These are phyloP conservation scores for Citrus reticulata DNA, from an alignment of 345 rosid genomes.

Conservation along the genomic window DNA sequence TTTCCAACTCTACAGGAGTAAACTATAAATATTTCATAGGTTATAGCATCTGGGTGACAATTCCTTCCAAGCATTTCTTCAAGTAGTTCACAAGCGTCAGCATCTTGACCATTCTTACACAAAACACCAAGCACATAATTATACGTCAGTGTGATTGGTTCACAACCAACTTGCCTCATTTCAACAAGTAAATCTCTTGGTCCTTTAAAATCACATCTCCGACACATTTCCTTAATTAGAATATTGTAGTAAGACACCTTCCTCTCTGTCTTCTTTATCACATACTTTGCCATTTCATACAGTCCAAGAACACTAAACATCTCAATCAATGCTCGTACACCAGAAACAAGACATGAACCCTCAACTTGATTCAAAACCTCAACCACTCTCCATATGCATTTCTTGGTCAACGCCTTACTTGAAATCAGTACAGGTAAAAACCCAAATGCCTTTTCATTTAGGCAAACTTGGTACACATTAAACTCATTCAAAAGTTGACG, in stretches of 20 bases:
- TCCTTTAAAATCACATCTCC: slow-evolving; percentile 29
- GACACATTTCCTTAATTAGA: slow-evolving; percentile 32
- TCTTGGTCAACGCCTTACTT: slow-evolving; percentile 14
- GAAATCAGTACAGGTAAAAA: slow-evolving; percentile 27
- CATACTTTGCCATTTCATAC: slow-evolving; percentile 40
- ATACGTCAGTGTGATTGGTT: slow-evolving; percentile 24
- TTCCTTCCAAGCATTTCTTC: slow-evolving; percentile 32
- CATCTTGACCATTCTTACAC: slow-evolving; percentile 24
- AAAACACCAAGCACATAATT: slow-evolving; percentile 40
- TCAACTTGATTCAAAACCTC: slow-evolving; percentile 34
- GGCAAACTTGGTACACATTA: slow-evolving; percentile 7
- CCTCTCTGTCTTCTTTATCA: slow-evolving; percentile 28
- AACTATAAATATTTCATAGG: slow-evolving; percentile 46
- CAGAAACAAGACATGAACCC: slow-evolving; percentile 33
- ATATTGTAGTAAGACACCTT: slow-evolving; percentile 32
- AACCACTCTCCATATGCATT: slow-evolving; percentile 25
- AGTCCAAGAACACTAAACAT: slow-evolving; percentile 28
- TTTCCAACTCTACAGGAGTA: slow-evolving; percentile 22
- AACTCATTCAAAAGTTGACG: slow-evolving; percentile 28
- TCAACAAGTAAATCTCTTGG: slow-evolving; percentile 25
- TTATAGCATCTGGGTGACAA: slow-evolving; percentile 46
- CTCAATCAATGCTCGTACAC: slow-evolving; percentile 39
- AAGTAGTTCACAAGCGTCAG: slow-evolving; percentile 27
- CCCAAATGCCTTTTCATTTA: slow-evolving; percentile 40
- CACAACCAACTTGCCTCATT: slow-evolving; percentile 36